Evolutionary conservation across 2,329 filamentous ascomycete genomes (phyloP).

Genomic region (Diplodia corticola): DNA sequence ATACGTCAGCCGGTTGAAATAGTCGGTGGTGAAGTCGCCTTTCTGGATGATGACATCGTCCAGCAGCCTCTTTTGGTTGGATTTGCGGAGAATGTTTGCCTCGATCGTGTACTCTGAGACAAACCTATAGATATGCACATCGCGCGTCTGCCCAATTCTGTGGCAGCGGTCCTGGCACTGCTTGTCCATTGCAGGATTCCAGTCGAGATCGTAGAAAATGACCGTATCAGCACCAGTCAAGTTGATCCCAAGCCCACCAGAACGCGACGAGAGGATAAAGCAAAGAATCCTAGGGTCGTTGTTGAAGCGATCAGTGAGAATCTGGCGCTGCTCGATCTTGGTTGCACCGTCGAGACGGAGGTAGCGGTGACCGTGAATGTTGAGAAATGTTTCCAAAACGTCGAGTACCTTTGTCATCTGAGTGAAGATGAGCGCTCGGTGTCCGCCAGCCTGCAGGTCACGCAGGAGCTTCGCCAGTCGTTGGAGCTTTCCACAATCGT

Average conservation of each 20-base stretch:
- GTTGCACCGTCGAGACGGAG: conserved; percentile 94
- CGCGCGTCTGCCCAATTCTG: conserved; percentile 93
- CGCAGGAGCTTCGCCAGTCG: conserved; percentile 83
- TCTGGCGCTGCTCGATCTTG: conserved; percentile 92
- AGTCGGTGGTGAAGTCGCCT: conserved; percentile 95
- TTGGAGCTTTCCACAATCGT: conserved; percentile 96
- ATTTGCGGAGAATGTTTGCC: conserved; percentile 94
- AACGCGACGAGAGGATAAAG: conserved; percentile 93
- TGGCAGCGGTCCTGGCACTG: conserved; percentile 98
- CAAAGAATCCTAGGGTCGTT: conserved; percentile 87
- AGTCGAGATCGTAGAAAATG: conserved; percentile 98
- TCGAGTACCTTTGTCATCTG: conserved; percentile 99
- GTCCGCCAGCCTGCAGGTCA: conserved; percentile 82
- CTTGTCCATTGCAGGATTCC: conserved; percentile 99
- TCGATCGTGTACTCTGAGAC: conserved; percentile 74
- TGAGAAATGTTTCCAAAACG: conserved; percentile 95
- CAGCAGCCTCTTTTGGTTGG: conserved; percentile 95
- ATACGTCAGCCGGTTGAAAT: conserved; percentile 76
- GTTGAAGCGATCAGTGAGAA: conserved; percentile 95
- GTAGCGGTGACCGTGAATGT: conserved; percentile 97
- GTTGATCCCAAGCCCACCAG: conserved; percentile 93
- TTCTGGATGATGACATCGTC: conserved; percentile 99
- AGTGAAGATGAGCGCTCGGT: conserved; percentile 95
- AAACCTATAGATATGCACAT: conserved; percentile 90
- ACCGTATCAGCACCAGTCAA: conserved; percentile 95